Evolutionary conservation across 176 grass and related monocot genomes (phyloP).

Genomic region (Raddia guianensis): DNA sequence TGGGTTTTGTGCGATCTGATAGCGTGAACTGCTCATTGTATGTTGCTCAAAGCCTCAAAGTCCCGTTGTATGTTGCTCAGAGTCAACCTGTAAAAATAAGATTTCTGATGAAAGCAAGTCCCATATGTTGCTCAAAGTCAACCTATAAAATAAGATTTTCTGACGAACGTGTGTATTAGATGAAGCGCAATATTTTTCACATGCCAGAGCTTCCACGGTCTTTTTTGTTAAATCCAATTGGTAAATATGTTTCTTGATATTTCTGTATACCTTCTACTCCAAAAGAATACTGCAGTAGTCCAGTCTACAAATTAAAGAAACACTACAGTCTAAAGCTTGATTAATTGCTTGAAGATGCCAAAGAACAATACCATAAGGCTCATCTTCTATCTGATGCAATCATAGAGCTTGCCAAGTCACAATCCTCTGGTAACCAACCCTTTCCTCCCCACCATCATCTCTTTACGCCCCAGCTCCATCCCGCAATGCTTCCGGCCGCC

Average conservation of each 20-base stretch:
- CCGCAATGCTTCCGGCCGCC: slow-evolving; percentile 38
- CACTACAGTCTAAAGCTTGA: too few relatives aligned
- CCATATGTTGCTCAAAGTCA: neutral
- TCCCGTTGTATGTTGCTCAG: too few relatives aligned
- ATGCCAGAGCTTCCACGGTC: too few relatives aligned
- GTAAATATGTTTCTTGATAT: neutral
- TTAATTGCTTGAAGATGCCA: neutral
- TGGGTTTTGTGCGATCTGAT: too few relatives aligned
- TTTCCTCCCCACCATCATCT: slow-evolving; percentile 18
- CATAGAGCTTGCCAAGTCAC: neutral
- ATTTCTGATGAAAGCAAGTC: neutral
- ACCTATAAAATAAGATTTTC: neutral
- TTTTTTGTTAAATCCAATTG: too few relatives aligned
- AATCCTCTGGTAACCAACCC: slow-evolving; percentile 17
- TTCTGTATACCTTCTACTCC: neutral
- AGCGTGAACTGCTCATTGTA: too few relatives aligned
- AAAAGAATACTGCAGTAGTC: too few relatives aligned
- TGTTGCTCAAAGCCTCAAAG: too few relatives aligned
- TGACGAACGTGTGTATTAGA: neutral
- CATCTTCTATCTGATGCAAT: neutral
- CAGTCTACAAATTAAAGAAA: too few relatives aligned
- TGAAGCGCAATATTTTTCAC: neutral
- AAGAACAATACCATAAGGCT: slow-evolving; percentile 11
- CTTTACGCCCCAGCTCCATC: slow-evolving; percentile 45
- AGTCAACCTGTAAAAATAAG: too few relatives aligned